Base-by-base conservation (phyloP, 106 monocot species). In the Dendrobium nobile region DNA sequence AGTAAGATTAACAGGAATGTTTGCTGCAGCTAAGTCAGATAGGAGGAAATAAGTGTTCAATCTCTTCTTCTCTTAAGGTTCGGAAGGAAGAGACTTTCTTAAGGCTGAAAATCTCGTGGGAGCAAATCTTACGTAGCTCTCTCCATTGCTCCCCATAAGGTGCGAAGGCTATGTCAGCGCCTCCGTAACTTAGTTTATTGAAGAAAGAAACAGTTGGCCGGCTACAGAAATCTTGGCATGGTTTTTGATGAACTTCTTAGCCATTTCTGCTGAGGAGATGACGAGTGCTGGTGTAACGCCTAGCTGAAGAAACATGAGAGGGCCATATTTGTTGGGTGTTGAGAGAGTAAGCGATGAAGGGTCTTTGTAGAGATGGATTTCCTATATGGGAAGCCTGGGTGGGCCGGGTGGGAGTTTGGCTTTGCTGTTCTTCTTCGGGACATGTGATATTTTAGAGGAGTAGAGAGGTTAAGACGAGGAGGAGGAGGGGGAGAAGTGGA, bases 131-230 rank as follows among this genome's bases (percentile, higher is more conserved):
- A 7, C 81, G 73, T 0, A 81, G 73, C 27, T 74, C 40, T 55
- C 82, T 44, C 82, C 82, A 83, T n/a, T 78, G 55, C 10, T 28
- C 15, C 0, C 70, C 77, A 16, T 83, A 72, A 54, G 85, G 85
- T 8, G 80, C 45, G 31, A 80, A 85, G 3, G 19, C 44, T 5
- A 85, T 33, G 77, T 77, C 80, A 5, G 27, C 27, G 5, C 41
- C 67, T 28, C 77, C 54, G 19, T 76, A 37, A 37, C 37, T 37
- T 37, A 37, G 37, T 37, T 37, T 37, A 37, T 37, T 37, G 0
- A 37, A 37, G 37, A 37, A 37, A 37, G 37, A 37, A 37, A 37
- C 37, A 37, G 2, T 4, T 3, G 81, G 75, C 16, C 81, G 41
- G 41, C 16, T 22, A 16, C 58, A 75, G 59, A 22, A 82, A 59